A percentile compares a stretch with the other conserved stretches of the same genome.
Evolutionary conservation across 2,329 filamentous ascomycete species (phyloP).

Genomic region (Alternaria triticimaculans): DNA sequence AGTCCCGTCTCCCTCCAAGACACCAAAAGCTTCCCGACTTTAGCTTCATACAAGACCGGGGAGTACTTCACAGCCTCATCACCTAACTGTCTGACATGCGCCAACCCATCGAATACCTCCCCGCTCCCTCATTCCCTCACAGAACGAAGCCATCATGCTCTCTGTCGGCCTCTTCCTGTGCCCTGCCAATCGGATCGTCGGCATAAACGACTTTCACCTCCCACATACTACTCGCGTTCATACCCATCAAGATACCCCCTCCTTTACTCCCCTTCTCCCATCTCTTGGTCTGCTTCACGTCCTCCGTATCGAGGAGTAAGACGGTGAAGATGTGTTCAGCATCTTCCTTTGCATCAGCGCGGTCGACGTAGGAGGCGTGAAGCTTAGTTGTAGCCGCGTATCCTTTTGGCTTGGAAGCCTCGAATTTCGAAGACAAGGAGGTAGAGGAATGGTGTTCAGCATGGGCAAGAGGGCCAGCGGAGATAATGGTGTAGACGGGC

Average conservation of each 20-base stretch:
- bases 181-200: conserved; percentile 20
- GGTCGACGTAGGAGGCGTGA: conserved; percentile 12
- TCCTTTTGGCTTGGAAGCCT: conserved; percentile 4
- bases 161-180: conserved; percentile 13
- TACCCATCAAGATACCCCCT: conserved; percentile 23
- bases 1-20: background rate
- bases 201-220: conserved; percentile 29
- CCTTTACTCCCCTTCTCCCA: conserved; percentile 16
- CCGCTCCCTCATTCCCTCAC: background rate
- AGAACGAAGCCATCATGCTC: background rate
- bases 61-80: background rate
- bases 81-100: background rate
- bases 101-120: background rate
- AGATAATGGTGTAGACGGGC: conserved; percentile 26
- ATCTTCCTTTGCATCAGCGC: conserved; percentile 10
- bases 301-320: conserved; percentile 10
- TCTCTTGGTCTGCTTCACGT: conserved; percentile 11
- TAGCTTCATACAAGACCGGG: background rate
- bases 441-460: background rate
- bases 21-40: background rate
- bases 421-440: background rate
- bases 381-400: conserved; percentile 3
- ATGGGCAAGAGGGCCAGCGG: conserved; percentile 20
- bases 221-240: conserved; percentile 20
- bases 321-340: conserved; percentile 20